Base-by-base conservation (phyloP, 1,284 basidiomycete genomes). In the Leccinum huronense region DNA sequence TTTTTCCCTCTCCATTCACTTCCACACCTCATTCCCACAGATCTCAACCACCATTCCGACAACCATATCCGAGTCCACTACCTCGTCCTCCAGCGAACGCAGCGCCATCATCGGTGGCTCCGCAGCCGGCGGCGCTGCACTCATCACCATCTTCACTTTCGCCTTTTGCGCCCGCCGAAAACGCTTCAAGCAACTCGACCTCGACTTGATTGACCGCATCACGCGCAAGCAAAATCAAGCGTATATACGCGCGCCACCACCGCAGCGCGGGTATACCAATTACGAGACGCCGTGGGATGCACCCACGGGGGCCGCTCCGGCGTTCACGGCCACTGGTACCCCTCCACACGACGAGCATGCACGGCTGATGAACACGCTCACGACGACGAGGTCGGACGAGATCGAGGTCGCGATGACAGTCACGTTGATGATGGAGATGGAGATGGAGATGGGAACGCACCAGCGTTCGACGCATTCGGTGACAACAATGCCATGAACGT, bases 51-150 rank as follows among this genome's bases (percentile, higher is more conserved):
- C 61, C 0, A 61, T 65, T 6, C 68, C 71, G 13, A 72, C 53
- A 7, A 72, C 66, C 31, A 70, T 76, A 56, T 65, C 68, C 13
- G 6, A 63, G 13, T 8, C 34, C 0, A 33, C 68, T 0, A 7
- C 30, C 57, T 23, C 65, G 16, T 60, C 64, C 9, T 65, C 72
- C 2, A 58, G 62, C 8, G 45, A 72, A 3, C 78, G 78, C 56
- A 79, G 79, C 0, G 77, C 77, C 58, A 75, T 84, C 65, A 83
- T 86, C 48, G 79, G 78, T 0, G 84, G 84, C 8, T 73, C 77
- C 4, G 77, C 81, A 55, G 78, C 80, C 19, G 84, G 80, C n/a
- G 81, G 75, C 14, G 74, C 77, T 7, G 75, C 73, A 1, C 63
- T 83, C 58, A 61, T 84, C 33, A 71, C 81, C 58, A 54, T 78